These are phyloP conservation scores for Phytophthora fragariae DNA, from an alignment of 352 stramenopile species.

Conservation along the genomic window DNA sequence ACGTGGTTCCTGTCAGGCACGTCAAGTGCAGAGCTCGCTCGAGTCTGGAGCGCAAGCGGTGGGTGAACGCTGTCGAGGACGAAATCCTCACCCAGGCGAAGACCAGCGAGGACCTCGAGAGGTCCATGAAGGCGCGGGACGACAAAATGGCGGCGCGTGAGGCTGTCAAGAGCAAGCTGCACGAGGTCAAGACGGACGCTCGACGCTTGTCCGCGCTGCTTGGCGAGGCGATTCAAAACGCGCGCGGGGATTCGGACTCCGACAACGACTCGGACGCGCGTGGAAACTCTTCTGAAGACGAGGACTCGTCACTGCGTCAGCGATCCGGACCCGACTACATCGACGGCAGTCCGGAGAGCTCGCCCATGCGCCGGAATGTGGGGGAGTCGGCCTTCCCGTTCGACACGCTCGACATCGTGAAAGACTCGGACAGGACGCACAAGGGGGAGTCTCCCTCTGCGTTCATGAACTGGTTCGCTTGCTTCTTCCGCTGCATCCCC, in stretches of 20 bases:
- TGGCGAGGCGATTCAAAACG: slow-evolving; percentile 53
- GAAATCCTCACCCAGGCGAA: slow-evolving; percentile 40
- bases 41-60: slow-evolving; percentile 73
- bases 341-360: slow-evolving; percentile 73
- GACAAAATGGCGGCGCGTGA: slow-evolving; percentile 50
- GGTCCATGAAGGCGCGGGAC: slow-evolving; percentile 47
- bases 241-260: slow-evolving; percentile 31
- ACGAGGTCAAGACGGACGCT: slow-evolving; percentile 58
- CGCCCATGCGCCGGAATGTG: slow-evolving; percentile 64
- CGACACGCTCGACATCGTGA: slow-evolving; percentile 38
- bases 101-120: slow-evolving; percentile 45
- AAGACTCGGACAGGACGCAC: slow-evolving; percentile 31
- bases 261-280: slow-evolving; percentile 40
- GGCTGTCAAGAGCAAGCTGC: slow-evolving; percentile 60
- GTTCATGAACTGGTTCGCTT: slow-evolving; percentile 34
- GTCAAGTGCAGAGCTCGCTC: slow-evolving; percentile 68
- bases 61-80: slow-evolving; percentile 74
- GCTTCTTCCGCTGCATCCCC: slow-evolving; percentile 47
- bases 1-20: slow-evolving; percentile 35
- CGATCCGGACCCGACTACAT: slow-evolving; percentile 49
- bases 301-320: slow-evolving; percentile 19
- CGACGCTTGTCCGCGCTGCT: slow-evolving; percentile 57
- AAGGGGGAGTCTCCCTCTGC: slow-evolving; percentile 1
- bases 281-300: slow-evolving; percentile 29
- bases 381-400: slow-evolving; percentile 34